These are phyloP conservation scores for Aspergillus glaucus DNA, from an alignment of 2,329 filamentous ascomycete genomes.

Conservation along the genomic window DNA sequence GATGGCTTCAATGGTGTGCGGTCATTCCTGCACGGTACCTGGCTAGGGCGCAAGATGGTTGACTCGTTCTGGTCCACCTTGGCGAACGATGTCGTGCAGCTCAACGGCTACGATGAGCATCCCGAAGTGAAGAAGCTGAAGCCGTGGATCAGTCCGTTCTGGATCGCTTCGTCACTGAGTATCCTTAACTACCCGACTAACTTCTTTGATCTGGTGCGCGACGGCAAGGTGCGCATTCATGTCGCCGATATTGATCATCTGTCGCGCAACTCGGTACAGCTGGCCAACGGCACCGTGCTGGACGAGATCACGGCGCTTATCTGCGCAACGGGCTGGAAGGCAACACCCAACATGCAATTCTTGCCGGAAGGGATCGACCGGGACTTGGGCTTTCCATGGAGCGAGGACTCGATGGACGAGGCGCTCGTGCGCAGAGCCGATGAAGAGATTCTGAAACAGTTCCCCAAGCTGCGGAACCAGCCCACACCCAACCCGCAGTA, in stretches of 20 bases:
- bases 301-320: slow-evolving; percentile 46
- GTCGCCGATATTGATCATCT: slow-evolving; percentile 50
- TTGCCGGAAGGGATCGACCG: slow-evolving; percentile 36
- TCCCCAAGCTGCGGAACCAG: slow-evolving; percentile 44
- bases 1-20: slow-evolving; percentile 50
- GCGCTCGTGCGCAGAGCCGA: slow-evolving; percentile 41
- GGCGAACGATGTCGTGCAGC: slow-evolving; percentile 42
- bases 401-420: slow-evolving; percentile 26
- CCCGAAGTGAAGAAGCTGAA: slow-evolving; percentile 41
- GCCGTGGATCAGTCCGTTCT: slow-evolving; percentile 44
- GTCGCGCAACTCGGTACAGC: slow-evolving; percentile 39
- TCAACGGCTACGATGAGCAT: slow-evolving; percentile 42
- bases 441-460: slow-evolving; percentile 45
- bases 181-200: slow-evolving; percentile 56
- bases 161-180: slow-evolving; percentile 51
- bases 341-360: slow-evolving; percentile 45
- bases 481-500: slow-evolving; percentile 24
- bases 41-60: slow-evolving; percentile 44
- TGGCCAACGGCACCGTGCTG: slow-evolving; percentile 43
- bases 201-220: slow-evolving; percentile 52
- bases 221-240: slow-evolving; percentile 50
- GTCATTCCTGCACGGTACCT: slow-evolving; percentile 46
- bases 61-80: slow-evolving; percentile 51
- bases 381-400: slow-evolving; percentile 44
- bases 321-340: slow-evolving; percentile 53